Evolutionary conservation across 2,329 filamentous ascomycete species (phyloP).

Genomic region (Ascochyta pisi): DNA sequence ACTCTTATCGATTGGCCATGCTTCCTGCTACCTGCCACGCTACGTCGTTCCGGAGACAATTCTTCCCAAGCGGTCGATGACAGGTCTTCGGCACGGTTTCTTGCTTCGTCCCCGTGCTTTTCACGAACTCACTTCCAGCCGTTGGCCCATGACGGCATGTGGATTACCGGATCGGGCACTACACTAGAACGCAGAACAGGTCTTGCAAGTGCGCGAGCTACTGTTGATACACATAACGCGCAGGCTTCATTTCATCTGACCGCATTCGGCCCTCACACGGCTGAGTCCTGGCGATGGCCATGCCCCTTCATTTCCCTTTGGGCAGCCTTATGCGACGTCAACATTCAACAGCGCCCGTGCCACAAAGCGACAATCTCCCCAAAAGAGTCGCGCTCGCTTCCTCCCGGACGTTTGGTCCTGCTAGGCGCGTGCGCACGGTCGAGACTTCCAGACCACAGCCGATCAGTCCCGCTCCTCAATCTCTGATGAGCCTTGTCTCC

Average conservation of each 20-base stretch:
- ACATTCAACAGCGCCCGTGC: conserved; percentile 42
- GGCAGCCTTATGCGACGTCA: conserved; percentile 36
- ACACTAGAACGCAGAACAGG: conserved; percentile 29
- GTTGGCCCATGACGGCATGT: conserved; percentile 36
- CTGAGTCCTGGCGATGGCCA: conserved; percentile 41
- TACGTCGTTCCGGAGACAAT: conserved; percentile 44
- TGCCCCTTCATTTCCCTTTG: conserved; percentile 50
- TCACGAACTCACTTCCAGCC: conserved; percentile 3
- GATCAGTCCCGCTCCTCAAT: conserved; percentile 23
- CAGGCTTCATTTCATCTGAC: conserved; percentile 43
- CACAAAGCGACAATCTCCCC: conserved; percentile 45
- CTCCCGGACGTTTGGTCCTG: conserved; percentile 50
- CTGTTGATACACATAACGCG: conserved; percentile 44
- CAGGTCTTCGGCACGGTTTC: conserved; percentile 41
- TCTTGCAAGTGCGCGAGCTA: conserved; percentile 22
- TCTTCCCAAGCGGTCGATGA: conserved; percentile 41
- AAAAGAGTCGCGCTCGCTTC: conserved; percentile 45
- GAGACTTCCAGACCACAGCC: conserved; percentile 30
- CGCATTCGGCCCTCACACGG: conserved; percentile 40
- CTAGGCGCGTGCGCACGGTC: conserved; percentile 40
- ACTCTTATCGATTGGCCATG: conserved; percentile 50
- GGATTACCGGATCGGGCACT: conserved; percentile 40
- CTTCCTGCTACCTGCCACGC: conserved; percentile 30
- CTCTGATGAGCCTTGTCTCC: conserved; percentile 22
- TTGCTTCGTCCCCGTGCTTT: conserved; percentile 32